Percentiles rank a stretch among this genome's conserved stretches.
These are phyloP conservation scores for Rhodotorula sp. DNA, from an alignment of 1,284 basidiomycete species.

Conservation along the genomic window DNA sequence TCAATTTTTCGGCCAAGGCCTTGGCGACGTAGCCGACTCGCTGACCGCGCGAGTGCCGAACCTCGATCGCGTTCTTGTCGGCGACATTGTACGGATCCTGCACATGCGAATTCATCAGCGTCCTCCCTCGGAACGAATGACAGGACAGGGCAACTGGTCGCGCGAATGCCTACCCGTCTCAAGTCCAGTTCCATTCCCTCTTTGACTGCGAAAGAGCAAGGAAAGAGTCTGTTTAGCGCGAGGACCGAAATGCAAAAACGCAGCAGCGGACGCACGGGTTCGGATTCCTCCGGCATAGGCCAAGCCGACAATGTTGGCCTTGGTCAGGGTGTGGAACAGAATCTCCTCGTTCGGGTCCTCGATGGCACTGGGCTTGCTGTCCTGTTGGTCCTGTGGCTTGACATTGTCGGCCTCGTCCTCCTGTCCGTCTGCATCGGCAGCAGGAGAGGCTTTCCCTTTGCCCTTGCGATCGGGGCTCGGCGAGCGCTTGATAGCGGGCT, in stretches of 20 bases:
- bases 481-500: background rate
- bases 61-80: conserved; percentile 39
- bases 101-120: background rate
- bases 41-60: conserved; percentile 22
- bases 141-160: background rate
- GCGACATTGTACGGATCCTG: conserved; percentile 34
- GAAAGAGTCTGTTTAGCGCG: too few species aligned
- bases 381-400: background rate
- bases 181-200: conserved; percentile 26
- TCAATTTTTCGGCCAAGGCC: conserved; percentile 8
- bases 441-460: conserved; percentile 3
- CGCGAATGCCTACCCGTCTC: conserved; percentile 9
- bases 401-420: background rate
- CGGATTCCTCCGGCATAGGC: conserved; percentile 24
- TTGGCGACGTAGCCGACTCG: conserved; percentile 31
- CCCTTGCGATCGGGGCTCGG: conserved; percentile 13
- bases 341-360: conserved; percentile 30
- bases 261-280: conserved; percentile 19
- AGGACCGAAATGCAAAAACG: background rate
- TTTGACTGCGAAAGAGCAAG: conserved; percentile 20
- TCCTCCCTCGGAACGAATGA: background rate
- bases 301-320: conserved; percentile 35
- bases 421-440: background rate
- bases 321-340: conserved; percentile 15
- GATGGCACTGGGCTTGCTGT: background rate